These are phyloP conservation scores for Phytophthora ramorum DNA, from an alignment of 352 stramenopile genomes.

Conservation along the genomic window DNA sequence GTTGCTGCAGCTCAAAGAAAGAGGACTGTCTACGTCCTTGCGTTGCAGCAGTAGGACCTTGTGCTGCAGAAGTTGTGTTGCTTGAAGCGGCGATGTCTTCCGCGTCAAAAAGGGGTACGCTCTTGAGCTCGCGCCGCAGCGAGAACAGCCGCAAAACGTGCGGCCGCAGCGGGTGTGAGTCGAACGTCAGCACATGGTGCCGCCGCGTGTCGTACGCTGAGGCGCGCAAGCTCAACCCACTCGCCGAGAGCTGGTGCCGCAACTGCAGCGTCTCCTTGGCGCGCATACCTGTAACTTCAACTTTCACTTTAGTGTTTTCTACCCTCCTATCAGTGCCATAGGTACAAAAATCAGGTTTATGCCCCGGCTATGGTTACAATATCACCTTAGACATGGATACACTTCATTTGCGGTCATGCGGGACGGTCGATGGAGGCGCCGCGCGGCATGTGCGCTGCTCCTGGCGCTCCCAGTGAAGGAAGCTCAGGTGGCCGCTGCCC, in stretches of 20 bases:
- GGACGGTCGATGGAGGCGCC: not conserved
- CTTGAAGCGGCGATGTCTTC: not conserved
- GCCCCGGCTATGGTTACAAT: not conserved
- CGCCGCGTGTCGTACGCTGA: slow-evolving; percentile 69
- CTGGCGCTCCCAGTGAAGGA: not conserved
- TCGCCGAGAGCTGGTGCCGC: slow-evolving; percentile 73
- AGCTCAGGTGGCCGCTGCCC: not conserved
- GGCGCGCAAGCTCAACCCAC: slow-evolving; percentile 57
- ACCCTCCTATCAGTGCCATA: not conserved
- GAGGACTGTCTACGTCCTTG: slow-evolving; percentile 11
- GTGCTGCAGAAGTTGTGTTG: slow-evolving; percentile 4
- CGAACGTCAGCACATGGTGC: slow-evolving; percentile 78
- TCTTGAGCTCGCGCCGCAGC: slow-evolving; percentile 75
- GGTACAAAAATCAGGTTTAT: not conserved
- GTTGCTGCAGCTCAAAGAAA: slow-evolving; percentile 27
- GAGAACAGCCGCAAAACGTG: slow-evolving; percentile 77
- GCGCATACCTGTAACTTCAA: slow-evolving; percentile 24
- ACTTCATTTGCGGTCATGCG: slow-evolving; percentile 12
- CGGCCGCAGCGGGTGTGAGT: slow-evolving; percentile 46
- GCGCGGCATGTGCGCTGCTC: not conserved
- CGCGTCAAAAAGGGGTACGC: slow-evolving; percentile 50
- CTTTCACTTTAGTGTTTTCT: no score
- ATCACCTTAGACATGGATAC: slow-evolving; percentile 5
- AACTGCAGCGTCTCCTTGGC: slow-evolving; percentile 72
- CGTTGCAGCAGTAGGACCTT: not conserved